Evolutionary conservation across 1,284 basidiomycete genomes (phyloP).

Genomic region (Ceratobasidium sp.): DNA sequence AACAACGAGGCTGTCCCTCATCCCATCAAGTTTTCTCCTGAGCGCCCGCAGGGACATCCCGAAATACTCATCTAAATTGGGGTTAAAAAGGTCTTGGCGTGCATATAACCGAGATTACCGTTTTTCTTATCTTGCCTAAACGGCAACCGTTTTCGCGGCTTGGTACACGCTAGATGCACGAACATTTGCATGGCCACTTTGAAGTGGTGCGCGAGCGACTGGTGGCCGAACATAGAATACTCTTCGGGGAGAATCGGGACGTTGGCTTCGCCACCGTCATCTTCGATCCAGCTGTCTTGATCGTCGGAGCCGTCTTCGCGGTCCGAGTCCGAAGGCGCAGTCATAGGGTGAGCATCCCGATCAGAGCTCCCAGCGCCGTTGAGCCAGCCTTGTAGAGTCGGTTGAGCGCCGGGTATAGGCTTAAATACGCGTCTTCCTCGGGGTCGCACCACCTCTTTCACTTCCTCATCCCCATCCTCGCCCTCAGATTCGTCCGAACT

Average conservation of each 20-base stretch:
- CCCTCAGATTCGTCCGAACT: constrained; percentile 55
- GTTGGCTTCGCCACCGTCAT: constrained; percentile 62
- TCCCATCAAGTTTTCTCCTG: constrained; percentile 73
- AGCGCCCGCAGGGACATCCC: constrained; percentile 54
- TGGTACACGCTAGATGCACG: constrained; percentile 78
- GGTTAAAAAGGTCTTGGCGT: constrained; percentile 28
- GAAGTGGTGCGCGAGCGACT: constrained; percentile 78
- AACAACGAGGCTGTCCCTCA: constrained; percentile 77
- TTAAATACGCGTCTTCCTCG: constrained; percentile 28
- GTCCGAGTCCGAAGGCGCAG: constrained; percentile 52
- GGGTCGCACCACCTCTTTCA: constrained; percentile 52
- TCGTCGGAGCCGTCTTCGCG: constrained; percentile 44
- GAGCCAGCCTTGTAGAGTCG: constrained; percentile 49
- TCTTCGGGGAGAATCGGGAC: constrained; percentile 71
- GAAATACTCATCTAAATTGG: constrained; percentile 54
- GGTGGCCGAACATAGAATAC: constrained; percentile 74
- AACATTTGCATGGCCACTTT: constrained; percentile 75
- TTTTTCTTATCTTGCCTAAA: constrained; percentile 69
- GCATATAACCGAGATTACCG: constrained; percentile 60
- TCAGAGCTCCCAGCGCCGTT: constrained; percentile 56
- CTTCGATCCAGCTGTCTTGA: constrained; percentile 74
- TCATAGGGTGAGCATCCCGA: constrained; percentile 42
- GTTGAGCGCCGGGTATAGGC: constrained; percentile 53
- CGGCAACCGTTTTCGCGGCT: constrained; percentile 64
- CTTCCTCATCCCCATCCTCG: constrained; percentile 54